Conservation (phyloP, 1,284 basidiomycete genomes). For the Sporisorium reilianum region DNA sequence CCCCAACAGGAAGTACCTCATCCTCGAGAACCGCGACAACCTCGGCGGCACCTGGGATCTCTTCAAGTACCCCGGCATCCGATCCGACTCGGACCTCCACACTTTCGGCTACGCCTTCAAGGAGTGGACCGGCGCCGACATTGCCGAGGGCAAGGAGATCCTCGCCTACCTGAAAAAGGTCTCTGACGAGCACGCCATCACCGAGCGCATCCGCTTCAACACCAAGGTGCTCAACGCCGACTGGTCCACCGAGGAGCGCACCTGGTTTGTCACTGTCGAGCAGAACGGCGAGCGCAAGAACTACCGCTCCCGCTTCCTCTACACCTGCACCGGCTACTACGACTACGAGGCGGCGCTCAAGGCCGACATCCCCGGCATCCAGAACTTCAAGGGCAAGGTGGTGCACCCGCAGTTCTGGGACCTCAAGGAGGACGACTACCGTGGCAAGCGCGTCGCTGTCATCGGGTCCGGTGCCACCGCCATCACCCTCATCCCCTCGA, state of each 20-base stretch:
- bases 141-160: conserved; percentile 63
- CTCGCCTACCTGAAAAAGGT: conserved; percentile 60
- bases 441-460: conserved; percentile 65
- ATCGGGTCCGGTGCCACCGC: conserved; percentile 67
- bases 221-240: conserved; percentile 44
- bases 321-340: conserved; percentile 65
- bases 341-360: conserved; percentile 60
- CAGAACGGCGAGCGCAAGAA: conserved; percentile 36
- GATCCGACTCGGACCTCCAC: conserved; percentile 50
- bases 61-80: conserved; percentile 59
- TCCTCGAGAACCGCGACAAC: conserved; percentile 50
- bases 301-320: conserved; percentile 53
- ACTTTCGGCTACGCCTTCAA: conserved; percentile 57
- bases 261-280: conserved; percentile 54
- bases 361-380: conserved; percentile 61
- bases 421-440: conserved; percentile 56
- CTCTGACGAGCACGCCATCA: conserved; percentile 58
- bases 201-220: conserved; percentile 55
- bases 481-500: conserved; percentile 64
- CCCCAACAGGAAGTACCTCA: conserved; percentile 55
- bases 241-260: conserved; percentile 52
- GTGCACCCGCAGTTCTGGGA: conserved; percentile 67
- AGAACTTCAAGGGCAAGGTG: conserved; percentile 63
- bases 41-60: conserved; percentile 65
- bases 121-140: conserved; percentile 57